A percentile compares a stretch with the other conserved stretches of the same genome.
Conservation (phyloP, 2,329 filamentous ascomycete species). For the Aspergillus spinulosporus region DNA sequence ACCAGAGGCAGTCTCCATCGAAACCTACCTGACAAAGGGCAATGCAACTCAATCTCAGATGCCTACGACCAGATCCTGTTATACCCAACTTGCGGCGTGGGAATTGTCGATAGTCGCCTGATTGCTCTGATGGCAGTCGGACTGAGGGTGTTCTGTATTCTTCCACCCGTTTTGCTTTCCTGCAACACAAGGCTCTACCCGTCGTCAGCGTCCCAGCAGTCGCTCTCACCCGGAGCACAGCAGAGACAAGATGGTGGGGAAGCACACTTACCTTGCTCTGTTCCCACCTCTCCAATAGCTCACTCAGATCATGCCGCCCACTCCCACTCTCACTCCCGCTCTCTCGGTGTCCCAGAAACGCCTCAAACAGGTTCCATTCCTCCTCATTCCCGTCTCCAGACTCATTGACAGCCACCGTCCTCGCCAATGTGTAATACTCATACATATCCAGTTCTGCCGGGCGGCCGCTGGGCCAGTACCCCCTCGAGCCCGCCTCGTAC, state of each 20-base stretch:
- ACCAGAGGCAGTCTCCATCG: background rate
- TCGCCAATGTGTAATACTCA: background rate
- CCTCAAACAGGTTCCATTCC: constrained; percentile 11
- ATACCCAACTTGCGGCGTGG: constrained; percentile 7
- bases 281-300: constrained; percentile 1
- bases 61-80: constrained; percentile 5
- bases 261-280: too few species aligned
- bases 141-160: background rate
- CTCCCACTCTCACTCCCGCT: background rate
- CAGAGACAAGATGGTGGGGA: too few species aligned
- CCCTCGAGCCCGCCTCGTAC: constrained; percentile 5
- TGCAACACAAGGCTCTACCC: background rate
- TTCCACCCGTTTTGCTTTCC: background rate
- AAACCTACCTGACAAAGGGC: background rate
- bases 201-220: background rate
- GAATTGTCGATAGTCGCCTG: constrained; percentile 9
- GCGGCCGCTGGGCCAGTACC: background rate
- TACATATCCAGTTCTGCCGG: background rate
- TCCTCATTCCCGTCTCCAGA: constrained; percentile 5
- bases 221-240: too few species aligned
- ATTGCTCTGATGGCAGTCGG: constrained; percentile 2
- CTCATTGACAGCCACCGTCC: constrained; percentile 4
- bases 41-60: background rate
- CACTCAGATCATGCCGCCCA: constrained; percentile 8
- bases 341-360: background rate